These are phyloP conservation scores for Fusarium tanahbumbuense DNA, from an alignment of 2,329 filamentous ascomycete species.

Conservation along the genomic window DNA sequence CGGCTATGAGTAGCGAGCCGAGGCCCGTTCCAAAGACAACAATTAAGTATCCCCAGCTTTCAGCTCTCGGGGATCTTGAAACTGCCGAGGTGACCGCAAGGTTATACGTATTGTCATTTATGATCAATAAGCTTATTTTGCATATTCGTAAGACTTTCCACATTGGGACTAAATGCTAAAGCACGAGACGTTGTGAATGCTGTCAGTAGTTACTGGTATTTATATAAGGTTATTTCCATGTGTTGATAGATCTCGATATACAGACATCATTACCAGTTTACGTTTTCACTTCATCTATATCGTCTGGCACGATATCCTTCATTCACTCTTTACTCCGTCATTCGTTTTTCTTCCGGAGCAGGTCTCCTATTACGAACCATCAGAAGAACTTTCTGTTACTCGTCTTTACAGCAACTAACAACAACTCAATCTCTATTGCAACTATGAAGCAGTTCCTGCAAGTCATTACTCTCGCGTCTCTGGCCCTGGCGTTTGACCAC, in stretches of 20 bases:
- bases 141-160: neutral
- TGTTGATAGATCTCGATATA: neutral
- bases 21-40: neutral
- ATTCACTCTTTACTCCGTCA: neutral
- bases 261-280: neutral
- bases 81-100: neutral
- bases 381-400: neutral
- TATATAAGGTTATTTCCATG: neutral
- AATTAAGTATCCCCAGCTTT: neutral
- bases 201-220: neutral
- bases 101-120: neutral
- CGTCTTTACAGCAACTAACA: neutral
- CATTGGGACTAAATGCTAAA: neutral
- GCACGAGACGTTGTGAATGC: fast-evolving
- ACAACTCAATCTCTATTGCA: neutral
- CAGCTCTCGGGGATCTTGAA: neutral
- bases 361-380: neutral
- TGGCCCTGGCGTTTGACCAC: neutral
- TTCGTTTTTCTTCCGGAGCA: neutral
- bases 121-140: neutral
- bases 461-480: neutral
- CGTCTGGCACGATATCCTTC: neutral
- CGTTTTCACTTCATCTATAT: neutral
- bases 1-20: neutral
- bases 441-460: neutral